These are phyloP conservation scores for sweet orange (Citrus sinensis) DNA, from an alignment of 345 rosid genomes.

Conservation along the genomic window DVS_A1.0 CM039168.1:20002001-20002500, in stretches of 20 bases:
- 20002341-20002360: constrained; percentile 50
- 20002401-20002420: constrained; percentile 15
- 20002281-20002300: no score
- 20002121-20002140: constrained; percentile 48
- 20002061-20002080: no score
- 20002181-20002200: constrained; percentile 52
- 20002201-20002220: constrained; percentile 49
- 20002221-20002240: constrained; percentile 39
- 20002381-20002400: constrained; percentile 35
- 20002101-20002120: no score
- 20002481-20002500: constrained; percentile 55
- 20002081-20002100: not conserved
- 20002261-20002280: no score
- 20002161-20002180: constrained; percentile 67
- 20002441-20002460: constrained; percentile 57
- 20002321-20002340: constrained; percentile 50
- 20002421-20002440: constrained; percentile 60
- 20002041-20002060: no score
- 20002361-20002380: constrained; percentile 30
- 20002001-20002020: no score
- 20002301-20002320: not conserved
- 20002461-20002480: constrained; percentile 61
- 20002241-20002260: not conserved
- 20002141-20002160: constrained; percentile 52
- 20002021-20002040: no score